Evolutionary conservation across 495 filamentous ascomycete species (phyloP), one percentile per base, ranked within the genome.

Genomic region (Penicillium ochrochloron): DNA sequence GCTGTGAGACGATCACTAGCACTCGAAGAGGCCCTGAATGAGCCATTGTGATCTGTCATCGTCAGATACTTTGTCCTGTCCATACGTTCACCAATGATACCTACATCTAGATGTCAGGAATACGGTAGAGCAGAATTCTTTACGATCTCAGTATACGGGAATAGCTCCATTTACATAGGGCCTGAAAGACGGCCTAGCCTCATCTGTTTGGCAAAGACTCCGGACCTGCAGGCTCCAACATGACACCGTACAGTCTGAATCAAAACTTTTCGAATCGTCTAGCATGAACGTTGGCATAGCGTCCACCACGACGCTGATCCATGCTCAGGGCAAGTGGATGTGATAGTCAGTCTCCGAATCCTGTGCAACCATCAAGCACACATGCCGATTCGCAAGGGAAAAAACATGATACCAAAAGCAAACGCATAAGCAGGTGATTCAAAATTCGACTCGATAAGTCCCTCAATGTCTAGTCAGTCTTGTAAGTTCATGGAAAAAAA

Each of bases 1-100:
- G 60, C 8, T 72, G 69, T 10, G 71, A 73, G 41, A 73, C 69
- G 17, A 73, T 70, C 34, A 70, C 71, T 15, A 72, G 59, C 1
- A 72, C 66, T 59, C 66, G 64, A 21, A 70, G 66, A 15, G 68
- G 70, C 14, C 44, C 52, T 50, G 57, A 34, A 0, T 64, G 46
- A 25, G 46, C 50, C 69, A 73, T 69, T 5, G 29, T 58, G 15
- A 46, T 33, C 55, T 66, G 34, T 41, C 9, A 12, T 21, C 57
- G 46, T 64, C 23, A 65, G 12, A 11, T 66, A 3, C 14, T 25
- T 33, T 48, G 29, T 10, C 12, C 3, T 2, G 42, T 21, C 12
- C 9, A 21, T 46, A 1, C 31, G 7, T 7, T 2, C 15, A 5
- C 15, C 25, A n/a, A 5, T 9, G 1, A 31, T 17, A 25, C 44